Evolutionary conservation across 2,329 filamentous ascomycete species (phyloP), one percentile per base, ranked within the genome.

Genomic region (Lecanoromycetidae sp.): DNA sequence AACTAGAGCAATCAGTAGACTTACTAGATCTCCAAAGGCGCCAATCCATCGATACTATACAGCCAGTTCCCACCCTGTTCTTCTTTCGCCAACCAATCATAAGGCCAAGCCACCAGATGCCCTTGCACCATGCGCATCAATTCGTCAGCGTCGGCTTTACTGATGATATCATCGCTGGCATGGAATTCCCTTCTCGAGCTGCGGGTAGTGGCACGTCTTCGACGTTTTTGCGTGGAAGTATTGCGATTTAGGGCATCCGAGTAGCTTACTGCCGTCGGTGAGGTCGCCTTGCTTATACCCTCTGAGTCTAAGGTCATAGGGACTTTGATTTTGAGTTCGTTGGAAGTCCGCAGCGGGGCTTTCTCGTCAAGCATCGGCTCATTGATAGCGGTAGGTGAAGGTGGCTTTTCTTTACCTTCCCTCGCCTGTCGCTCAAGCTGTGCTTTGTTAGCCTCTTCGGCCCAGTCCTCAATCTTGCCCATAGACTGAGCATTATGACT

Each of bases 11-110:
- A 13, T 25, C 10, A 9, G 13, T 26, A 5, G 22, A 46, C 83
- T 80, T 73, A 87, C 84, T 98, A 98, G 59, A 98, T 96, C 68
- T 95, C 87, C 66, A 98, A 72, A 48, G 91, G 91, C 57, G 91
- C 93, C 61, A 98, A 82, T 64, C 93, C 83, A 64, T 98, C 91
- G 47, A 96, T 86, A 60, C 90, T 87, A 66, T 94, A 96, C 53
- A 95, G 76, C 91, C 91, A 98, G 61, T 95, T 94, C 48, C 87
- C 86, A 55, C 87, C 88, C 59, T 81, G 79, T 69, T 96, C 91
- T 67, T 96, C 91, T 47, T 82, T 84, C 57, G 84, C 77, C 45
- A 94, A 76, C 87, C 93, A 98, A 59, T 98, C 87, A 64, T 96
- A 94, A 5, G 91, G 91, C 71, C 93, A 98, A 54, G 86, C 70